Evolutionary conservation across 345 rosid genomes (phyloP).

Genomic region (Citrus sp.): DNA sequence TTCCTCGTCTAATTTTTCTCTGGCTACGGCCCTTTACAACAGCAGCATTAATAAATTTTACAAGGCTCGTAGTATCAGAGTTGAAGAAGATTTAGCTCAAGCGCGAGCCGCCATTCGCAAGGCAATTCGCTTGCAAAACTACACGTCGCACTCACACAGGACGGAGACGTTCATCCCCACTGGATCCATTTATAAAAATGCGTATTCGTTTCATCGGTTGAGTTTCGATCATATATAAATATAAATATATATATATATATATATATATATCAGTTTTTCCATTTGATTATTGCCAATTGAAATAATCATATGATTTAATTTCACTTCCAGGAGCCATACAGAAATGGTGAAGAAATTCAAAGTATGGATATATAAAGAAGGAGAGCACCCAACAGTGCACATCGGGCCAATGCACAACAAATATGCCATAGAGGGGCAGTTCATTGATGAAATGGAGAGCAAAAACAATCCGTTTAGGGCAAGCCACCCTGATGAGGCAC

Average conservation of each 20-base stretch:
- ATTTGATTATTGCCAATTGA: too few relatives aligned
- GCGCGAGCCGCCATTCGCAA: conserved; percentile 38
- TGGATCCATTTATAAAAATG: conserved; percentile 58
- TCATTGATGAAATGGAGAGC: conserved; percentile 45
- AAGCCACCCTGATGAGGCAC: conserved; percentile 38
- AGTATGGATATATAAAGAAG: conserved; percentile 52
- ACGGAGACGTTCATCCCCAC: conserved; percentile 41
- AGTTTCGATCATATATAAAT: conserved; percentile 11
- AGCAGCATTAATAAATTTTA: neutral
- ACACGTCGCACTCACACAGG: conserved; percentile 39
- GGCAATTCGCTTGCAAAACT: conserved; percentile 42
- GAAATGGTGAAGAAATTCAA: conserved; percentile 58
- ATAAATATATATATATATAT: too few relatives aligned
- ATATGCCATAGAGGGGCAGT: conserved; percentile 53
- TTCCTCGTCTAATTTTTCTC: conserved; percentile 11
- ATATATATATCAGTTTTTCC: too few relatives aligned
- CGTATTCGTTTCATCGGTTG: conserved; percentile 75
- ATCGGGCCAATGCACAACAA: conserved; percentile 39
- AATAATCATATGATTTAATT: too few relatives aligned
- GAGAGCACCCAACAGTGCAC: conserved; percentile 41
- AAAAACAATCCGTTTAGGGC: conserved; percentile 33
- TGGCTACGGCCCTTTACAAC: conserved; percentile 9
- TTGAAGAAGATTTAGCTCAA: conserved; percentile 39
- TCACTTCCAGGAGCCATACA: conserved; percentile 35
- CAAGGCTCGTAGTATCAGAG: conserved; percentile 12